A percentile compares a stretch with the other conserved stretches of the same genome.
Conservation (phyloP, 805 yeast species). For the Saccharomyces eubayanus region DNA sequence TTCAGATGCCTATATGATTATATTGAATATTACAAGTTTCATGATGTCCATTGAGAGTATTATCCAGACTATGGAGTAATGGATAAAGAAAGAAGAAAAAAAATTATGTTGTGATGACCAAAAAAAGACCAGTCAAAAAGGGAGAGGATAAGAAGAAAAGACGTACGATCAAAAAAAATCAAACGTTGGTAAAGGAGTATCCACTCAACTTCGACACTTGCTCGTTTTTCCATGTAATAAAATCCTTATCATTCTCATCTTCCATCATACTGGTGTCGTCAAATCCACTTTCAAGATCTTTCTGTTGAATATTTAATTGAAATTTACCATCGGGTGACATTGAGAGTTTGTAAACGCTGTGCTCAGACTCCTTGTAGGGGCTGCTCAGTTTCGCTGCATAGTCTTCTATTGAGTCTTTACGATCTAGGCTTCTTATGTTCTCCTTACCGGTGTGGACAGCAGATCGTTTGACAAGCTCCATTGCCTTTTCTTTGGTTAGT, state of each 20-base stretch:
- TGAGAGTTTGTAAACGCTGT: conserved; percentile 25
- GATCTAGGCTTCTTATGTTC: not conserved
- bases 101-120: not conserved
- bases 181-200: not conserved
- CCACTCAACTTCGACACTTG: conserved; percentile 25
- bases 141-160: not conserved
- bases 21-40: not conserved
- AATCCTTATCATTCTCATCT: conserved; percentile 26
- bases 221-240: conserved; percentile 24
- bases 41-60: not conserved
- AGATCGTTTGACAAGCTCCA: not conserved
- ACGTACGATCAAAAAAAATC: not conserved
- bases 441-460: not conserved
- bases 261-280: conserved; percentile 28
- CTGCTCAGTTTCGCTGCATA: conserved; percentile 12
- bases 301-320: conserved; percentile 19
- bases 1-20: not conserved
- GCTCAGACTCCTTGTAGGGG: conserved; percentile 24
- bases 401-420: not conserved
- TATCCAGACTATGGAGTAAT: not conserved
- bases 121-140: not conserved
- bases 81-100: not conserved
- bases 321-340: conserved; percentile 29
- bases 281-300: conserved; percentile 12
- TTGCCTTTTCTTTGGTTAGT: conserved; percentile 6